Evolutionary conservation across 2,329 filamentous ascomycete species (phyloP), one percentile per base, ranked within the genome.

Genomic region (Didymella exigua): DNA sequence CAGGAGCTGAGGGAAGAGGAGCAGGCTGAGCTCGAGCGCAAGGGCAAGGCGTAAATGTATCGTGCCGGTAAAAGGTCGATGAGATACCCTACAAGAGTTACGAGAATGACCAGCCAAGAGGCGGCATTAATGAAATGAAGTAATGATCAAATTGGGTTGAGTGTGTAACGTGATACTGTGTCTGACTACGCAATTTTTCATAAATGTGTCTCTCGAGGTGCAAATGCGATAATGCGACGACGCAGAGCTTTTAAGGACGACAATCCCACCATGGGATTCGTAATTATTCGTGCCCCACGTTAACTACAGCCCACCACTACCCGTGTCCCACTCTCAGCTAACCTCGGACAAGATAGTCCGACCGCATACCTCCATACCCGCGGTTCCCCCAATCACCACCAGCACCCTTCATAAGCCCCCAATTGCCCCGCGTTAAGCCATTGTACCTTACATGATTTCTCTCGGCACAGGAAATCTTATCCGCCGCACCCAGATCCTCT

Each of bases 1-100:
- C 84, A 89, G 54, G 72, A 89, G 75, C 63, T 92, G 41, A 78
- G 83, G 68, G 83, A 84, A 4, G 89, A 91, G 66, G 89, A 92
- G 55, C 84, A 89, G 68, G 84, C 82, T 61, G 76, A 82, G 49
- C 67, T 91, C 58, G 82, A 79, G 76, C 82, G 80, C 72, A 90
- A 89, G 81, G 83, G 85, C 49, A 64, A 66, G 60, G 60, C 61
- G 44, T 65, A 62, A 47, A 34, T 54, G 49, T 24, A 49, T 47
- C 29, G 21, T 18, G 21, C 30, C 30, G 29, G 36, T 46, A 41
- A 34, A 55, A 46, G 29, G 46, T 24, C 6, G 52, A 55, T 42
- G 36, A 49, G 52, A 55, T 55, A 55, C 52, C 52, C 52, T 50
- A 46, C 18, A 29, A 37, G 21, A 38, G 18, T 24, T 41, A 37